These are phyloP conservation scores for Trametes polyzona DNA, from an alignment of 1,284 basidiomycete species.

Conservation along the genomic window DNA sequence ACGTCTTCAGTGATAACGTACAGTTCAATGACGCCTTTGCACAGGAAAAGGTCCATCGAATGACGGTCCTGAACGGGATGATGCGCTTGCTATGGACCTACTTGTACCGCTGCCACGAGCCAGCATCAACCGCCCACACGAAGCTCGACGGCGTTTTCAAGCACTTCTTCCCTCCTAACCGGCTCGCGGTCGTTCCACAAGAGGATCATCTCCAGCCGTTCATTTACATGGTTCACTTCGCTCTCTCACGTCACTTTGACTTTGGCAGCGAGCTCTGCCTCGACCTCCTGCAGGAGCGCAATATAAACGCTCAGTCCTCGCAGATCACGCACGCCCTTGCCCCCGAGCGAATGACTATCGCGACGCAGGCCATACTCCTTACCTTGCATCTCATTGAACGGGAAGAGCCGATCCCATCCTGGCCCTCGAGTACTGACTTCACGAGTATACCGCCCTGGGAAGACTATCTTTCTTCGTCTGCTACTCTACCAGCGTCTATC, in stretches of 20 bases:
- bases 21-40: neutral
- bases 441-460: constrained; percentile 55
- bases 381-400: constrained; percentile 76
- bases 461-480: constrained; percentile 77
- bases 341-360: constrained; percentile 76
- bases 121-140: constrained; percentile 74
- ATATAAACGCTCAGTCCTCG: constrained; percentile 47
- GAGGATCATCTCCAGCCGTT: constrained; percentile 83
- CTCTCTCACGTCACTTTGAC: constrained; percentile 86
- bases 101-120: constrained; percentile 89
- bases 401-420: constrained; percentile 69
- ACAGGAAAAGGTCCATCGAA: constrained; percentile 80
- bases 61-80: constrained; percentile 81
- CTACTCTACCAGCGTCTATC: constrained; percentile 56
- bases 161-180: constrained; percentile 80
- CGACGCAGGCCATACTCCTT: constrained; percentile 78
- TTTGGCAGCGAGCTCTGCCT: constrained; percentile 84
- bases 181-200: constrained; percentile 62
- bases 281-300: constrained; percentile 75
- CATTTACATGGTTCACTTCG: constrained; percentile 81
- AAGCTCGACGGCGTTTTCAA: constrained; percentile 82
- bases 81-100: constrained; percentile 93
- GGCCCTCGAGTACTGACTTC: constrained; percentile 82
- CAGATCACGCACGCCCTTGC: constrained; percentile 53
- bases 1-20: neutral